A percentile compares a stretch with the other conserved stretches of the same genome.
Conservation (phyloP, 495 filamentous ascomycete genomes). For the Annulohypoxylon bovei region DNA sequence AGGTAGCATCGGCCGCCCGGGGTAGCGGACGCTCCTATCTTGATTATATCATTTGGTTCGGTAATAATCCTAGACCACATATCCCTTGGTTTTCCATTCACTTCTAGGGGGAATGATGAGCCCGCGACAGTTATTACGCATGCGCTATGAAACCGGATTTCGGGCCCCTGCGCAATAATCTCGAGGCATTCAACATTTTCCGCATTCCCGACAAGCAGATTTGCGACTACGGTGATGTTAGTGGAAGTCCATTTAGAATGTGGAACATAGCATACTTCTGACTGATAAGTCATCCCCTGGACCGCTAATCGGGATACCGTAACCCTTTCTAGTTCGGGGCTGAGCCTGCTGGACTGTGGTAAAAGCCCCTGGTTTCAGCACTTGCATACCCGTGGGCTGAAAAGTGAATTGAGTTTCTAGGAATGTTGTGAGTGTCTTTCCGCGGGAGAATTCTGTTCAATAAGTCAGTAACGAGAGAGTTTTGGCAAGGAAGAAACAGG, state of each 20-base stretch:
- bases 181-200: slow-evolving; percentile 64
- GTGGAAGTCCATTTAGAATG: not conserved
- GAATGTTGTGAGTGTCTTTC: slow-evolving; percentile 34
- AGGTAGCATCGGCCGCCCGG: slow-evolving; percentile 67
- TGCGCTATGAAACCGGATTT: slow-evolving; percentile 62
- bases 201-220: slow-evolving; percentile 67
- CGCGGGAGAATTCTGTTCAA: slow-evolving; percentile 10
- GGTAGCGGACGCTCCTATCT: slow-evolving; percentile 60
- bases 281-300: slow-evolving; percentile 66
- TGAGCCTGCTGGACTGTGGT: slow-evolving; percentile 69
- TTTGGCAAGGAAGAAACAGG: too few relatives aligned
- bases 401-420: slow-evolving; percentile 56
- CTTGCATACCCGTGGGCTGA: slow-evolving; percentile 62
- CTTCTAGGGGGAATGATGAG: slow-evolving; percentile 57
- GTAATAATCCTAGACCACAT: slow-evolving; percentile 65
- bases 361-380: slow-evolving; percentile 65
- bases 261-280: slow-evolving; percentile 4
- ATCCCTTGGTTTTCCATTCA: slow-evolving; percentile 53
- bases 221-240: slow-evolving; percentile 58
- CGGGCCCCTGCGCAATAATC: slow-evolving; percentile 67
- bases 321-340: slow-evolving; percentile 63
- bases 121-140: slow-evolving; percentile 65
- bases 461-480: not conserved
- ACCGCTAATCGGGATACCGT: slow-evolving; percentile 61
- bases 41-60: slow-evolving; percentile 61